A percentile compares a stretch with the other conserved stretches of the same genome.
These are phyloP conservation scores for Umbilicus rupestris DNA, from an alignment of 164 flowering plant species.

Conservation along the genomic window DNA sequence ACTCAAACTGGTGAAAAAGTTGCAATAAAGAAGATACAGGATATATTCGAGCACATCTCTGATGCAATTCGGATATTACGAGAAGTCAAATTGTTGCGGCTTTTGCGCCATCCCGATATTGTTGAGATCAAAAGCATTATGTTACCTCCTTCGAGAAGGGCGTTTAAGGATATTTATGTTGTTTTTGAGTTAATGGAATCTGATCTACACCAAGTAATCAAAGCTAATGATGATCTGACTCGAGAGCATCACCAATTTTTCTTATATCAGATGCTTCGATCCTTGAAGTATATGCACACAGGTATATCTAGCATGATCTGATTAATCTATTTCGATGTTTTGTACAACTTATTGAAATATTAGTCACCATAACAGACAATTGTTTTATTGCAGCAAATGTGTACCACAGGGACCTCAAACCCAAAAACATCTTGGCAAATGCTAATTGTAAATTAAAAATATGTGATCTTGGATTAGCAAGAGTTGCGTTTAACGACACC, in stretches of 20 bases:
- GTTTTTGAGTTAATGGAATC: conserved; percentile 78
- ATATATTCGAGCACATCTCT: conserved; percentile 53
- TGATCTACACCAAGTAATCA: conserved; percentile 69
- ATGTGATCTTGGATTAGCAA: conserved; percentile 9
- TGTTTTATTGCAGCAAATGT: conserved; percentile 50
- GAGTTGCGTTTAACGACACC: conserved; percentile 10
- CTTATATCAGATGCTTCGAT: conserved; percentile 59
- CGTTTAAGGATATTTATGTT: conserved; percentile 59
- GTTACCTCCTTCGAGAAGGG: conserved; percentile 57
- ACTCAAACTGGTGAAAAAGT: conserved; percentile 61
- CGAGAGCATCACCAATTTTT: conserved; percentile 60
- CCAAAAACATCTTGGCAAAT: conserved; percentile 9
- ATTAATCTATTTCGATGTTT: not conserved
- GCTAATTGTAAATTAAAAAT: conserved; percentile 9
- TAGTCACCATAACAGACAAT: conserved; percentile 1
- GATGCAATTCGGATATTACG: conserved; percentile 56
- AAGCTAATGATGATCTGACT: conserved; percentile 70
- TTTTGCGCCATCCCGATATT: conserved; percentile 59
- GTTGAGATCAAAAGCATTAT: conserved; percentile 57
- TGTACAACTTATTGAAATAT: not conserved
- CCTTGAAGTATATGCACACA: conserved; percentile 61
- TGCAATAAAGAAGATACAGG: conserved; percentile 51
- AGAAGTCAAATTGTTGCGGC: conserved; percentile 55
- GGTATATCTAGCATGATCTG: conserved; percentile 19
- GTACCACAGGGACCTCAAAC: conserved; percentile 21